Conservation (phyloP, 345 rosid genomes). For the Firmiana major region DNA sequence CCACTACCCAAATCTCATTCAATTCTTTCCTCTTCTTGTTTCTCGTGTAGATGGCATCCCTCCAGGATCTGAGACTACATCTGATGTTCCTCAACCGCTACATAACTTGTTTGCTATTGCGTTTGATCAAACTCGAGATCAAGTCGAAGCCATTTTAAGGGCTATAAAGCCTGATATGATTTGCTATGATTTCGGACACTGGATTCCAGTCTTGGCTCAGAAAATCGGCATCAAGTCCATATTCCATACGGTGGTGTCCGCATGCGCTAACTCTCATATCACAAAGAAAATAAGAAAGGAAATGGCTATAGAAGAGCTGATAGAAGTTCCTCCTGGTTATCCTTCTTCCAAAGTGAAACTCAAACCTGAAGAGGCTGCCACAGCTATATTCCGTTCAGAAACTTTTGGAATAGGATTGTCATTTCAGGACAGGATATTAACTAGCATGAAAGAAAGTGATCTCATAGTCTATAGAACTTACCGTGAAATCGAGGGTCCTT, state of each 20-base stretch:
- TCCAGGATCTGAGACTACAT: constrained; percentile 13
- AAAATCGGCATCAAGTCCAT: constrained; percentile 10
- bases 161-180: constrained; percentile 23
- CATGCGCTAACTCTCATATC: background rate
- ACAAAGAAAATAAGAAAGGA: background rate
- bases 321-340: constrained; percentile 25
- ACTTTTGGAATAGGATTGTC: constrained; percentile 20
- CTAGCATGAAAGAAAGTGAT: constrained; percentile 27
- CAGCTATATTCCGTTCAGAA: too few species aligned
- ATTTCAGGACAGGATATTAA: constrained; percentile 4
- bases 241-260: constrained; percentile 1
- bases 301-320: background rate
- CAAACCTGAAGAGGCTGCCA: constrained; percentile 14
- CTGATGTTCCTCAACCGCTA: constrained; percentile 4
- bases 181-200: constrained; percentile 24
- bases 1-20: constrained; percentile 34
- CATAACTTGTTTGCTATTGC: background rate
- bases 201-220: constrained; percentile 25
- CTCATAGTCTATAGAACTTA: constrained; percentile 32
- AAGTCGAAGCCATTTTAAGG: constrained; percentile 19
- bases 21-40: constrained; percentile 32
- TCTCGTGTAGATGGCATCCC: constrained; percentile 34
- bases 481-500: constrained; percentile 35
- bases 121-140: constrained; percentile 15
- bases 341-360: constrained; percentile 21